These are phyloP conservation scores for Calonectria leucothoes DNA, from an alignment of 2,329 filamentous ascomycete species.

Conservation along the genomic window DNA sequence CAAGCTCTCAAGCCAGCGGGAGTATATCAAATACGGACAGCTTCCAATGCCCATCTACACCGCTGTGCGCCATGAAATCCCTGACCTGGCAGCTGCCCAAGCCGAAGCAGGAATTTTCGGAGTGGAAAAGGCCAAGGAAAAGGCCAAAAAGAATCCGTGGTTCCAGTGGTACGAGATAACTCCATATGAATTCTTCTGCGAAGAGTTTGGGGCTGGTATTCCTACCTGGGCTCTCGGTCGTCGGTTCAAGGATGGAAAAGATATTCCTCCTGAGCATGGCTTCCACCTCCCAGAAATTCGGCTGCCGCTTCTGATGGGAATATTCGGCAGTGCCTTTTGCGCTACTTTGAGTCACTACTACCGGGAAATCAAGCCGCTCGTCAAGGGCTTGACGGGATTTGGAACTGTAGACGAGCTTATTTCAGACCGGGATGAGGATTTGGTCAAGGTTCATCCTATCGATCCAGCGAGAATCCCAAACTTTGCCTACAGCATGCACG, in stretches of 20 bases:
- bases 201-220: constrained; percentile 91
- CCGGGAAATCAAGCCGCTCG: constrained; percentile 86
- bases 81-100: constrained; percentile 62
- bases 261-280: constrained; percentile 67
- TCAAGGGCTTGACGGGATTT: constrained; percentile 81
- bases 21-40: constrained; percentile 80
- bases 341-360: constrained; percentile 97
- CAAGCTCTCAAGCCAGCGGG: constrained; percentile 89
- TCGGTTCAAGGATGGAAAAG: constrained; percentile 77
- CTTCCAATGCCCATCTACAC: constrained; percentile 96
- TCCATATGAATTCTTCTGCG: constrained; percentile 94
- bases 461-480: constrained; percentile 93
- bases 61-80: constrained; percentile 95
- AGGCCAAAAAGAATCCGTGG: constrained; percentile 78
- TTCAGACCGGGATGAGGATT: constrained; percentile 82
- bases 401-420: constrained; percentile 84
- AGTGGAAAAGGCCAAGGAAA: constrained; percentile 62
- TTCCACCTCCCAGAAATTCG: constrained; percentile 85
- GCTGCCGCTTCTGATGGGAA: constrained; percentile 85
- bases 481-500: constrained; percentile 84
- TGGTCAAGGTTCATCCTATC: constrained; percentile 94
- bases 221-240: constrained; percentile 94
- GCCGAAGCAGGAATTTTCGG: constrained; percentile 37
- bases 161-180: constrained; percentile 99
- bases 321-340: constrained; percentile 98